phyloP scores from a whole-genome alignment of 768 basidiomycete genomes.

The Leccinum olivaceopallidum region DNA sequence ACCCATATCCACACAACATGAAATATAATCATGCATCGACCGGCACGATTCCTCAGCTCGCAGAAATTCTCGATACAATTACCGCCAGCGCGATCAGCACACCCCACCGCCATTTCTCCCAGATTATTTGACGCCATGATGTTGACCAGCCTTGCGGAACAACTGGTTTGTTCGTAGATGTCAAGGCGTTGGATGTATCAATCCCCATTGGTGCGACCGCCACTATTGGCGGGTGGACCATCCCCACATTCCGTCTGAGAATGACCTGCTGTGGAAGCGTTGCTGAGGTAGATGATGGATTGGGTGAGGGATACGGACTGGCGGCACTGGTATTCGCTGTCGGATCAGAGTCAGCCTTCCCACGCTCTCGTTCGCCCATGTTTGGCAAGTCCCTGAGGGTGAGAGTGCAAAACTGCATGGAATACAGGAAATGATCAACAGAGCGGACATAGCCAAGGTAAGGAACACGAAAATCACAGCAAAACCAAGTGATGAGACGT shows the following conservation, averaged over 20 bases:
- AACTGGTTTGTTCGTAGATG: conserved; percentile 30
- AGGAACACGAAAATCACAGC: conserved; percentile 22
- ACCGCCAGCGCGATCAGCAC: conserved; percentile 76
- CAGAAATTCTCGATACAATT: conserved; percentile 73
- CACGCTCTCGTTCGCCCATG: conserved; percentile 84
- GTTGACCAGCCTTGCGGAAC: conserved; percentile 53
- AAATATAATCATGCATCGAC: conserved; percentile 7
- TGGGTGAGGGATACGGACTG: conserved; percentile 18
- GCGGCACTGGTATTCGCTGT: conserved; percentile 19
- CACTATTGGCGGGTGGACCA: conserved; percentile 22
- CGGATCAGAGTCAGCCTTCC: conserved; percentile 40
- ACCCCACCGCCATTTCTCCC: conserved; percentile 88
- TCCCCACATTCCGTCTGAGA: conserved; percentile 21
- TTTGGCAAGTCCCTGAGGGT: conserved; percentile 79
- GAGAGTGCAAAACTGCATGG: conserved; percentile 64
- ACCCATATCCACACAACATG: conserved; percentile 19
- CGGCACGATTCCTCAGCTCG: conserved; percentile 33
- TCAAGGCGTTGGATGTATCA: conserved; percentile 24
- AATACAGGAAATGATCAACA: conserved; percentile 22
- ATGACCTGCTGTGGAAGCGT: conserved; percentile 23
- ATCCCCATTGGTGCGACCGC: conserved; percentile 5
- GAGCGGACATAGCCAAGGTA: conserved; percentile 13
- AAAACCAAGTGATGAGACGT: conserved; percentile 17
- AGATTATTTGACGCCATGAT: conserved; percentile 64
- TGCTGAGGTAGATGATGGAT: conserved; percentile 22